A percentile compares a stretch with the other conserved stretches of the same genome.
phyloP scores from a whole-genome alignment of 345 rosid species.

The Aquilaria sinensis region DNA sequence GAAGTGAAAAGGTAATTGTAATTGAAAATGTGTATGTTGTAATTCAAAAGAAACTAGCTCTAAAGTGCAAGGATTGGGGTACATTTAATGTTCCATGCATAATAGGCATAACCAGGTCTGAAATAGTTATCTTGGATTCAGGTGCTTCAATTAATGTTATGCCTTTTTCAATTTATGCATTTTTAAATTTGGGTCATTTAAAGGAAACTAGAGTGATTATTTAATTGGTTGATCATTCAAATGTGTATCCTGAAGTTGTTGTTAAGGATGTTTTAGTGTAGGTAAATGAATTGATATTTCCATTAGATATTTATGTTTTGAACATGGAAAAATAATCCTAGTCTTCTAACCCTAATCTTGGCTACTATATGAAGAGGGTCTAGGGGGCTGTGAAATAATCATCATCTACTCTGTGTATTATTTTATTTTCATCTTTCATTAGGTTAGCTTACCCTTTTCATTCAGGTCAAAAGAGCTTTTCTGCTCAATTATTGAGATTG shows the following conservation, averaged over 20 bases:
- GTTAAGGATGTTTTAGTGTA: neutral
- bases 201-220: neutral
- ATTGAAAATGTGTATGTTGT: neutral
- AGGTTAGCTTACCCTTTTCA: too few relatives aligned
- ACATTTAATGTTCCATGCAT: neutral
- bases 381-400: too few relatives aligned
- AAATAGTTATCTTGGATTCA: neutral
- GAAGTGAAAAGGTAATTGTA: neutral
- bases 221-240: neutral
- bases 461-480: too few relatives aligned
- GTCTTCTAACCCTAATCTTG: too few relatives aligned
- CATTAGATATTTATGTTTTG: neutral
- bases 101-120: too few relatives aligned
- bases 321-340: too few relatives aligned
- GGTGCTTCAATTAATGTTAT: neutral
- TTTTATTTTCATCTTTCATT: too few relatives aligned
- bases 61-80: neutral
- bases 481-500: too few relatives aligned
- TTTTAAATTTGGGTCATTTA: neutral
- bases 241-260: neutral
- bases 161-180: neutral
- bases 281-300: neutral
- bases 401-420: too few relatives aligned
- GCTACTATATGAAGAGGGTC: too few relatives aligned
- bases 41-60: neutral